Evolutionary conservation across 2,329 filamentous ascomycete species (phyloP).

Genomic region (Polytolypa hystricis): DNA sequence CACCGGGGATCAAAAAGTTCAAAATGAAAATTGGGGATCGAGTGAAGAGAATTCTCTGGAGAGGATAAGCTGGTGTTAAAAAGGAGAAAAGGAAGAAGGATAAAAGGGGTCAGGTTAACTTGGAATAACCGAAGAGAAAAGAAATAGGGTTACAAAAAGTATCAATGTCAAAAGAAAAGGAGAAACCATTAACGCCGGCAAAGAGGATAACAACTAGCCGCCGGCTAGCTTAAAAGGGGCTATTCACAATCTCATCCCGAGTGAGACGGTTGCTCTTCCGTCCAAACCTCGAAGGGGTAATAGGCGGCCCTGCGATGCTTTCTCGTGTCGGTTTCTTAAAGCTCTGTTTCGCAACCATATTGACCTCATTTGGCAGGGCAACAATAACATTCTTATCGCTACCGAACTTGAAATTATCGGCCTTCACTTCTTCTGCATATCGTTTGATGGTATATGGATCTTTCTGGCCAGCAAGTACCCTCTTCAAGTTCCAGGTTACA

Average conservation of each 20-base stretch:
- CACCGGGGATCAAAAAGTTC: slow-evolving; percentile 4
- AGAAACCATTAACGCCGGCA: too few relatives aligned
- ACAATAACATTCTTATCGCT: slow-evolving; percentile 98
- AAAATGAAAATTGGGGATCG: slow-evolving; percentile 8
- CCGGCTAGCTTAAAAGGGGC: slow-evolving; percentile 41
- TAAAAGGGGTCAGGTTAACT: neutral
- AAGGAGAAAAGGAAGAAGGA: slow-evolving; percentile 1
- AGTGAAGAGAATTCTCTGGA: neutral
- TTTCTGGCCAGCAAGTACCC: slow-evolving; percentile 68
- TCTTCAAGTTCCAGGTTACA: slow-evolving; percentile 90
- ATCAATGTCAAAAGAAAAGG: too few relatives aligned
- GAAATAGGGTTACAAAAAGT: slow-evolving; percentile 2
- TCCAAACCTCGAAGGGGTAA: slow-evolving; percentile 37
- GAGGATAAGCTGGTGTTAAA: slow-evolving; percentile 4
- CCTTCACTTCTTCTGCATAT: slow-evolving; percentile 89
- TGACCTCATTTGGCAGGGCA: slow-evolving; percentile 90
- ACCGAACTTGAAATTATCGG: slow-evolving; percentile 96
- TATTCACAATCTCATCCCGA: slow-evolving; percentile 74
- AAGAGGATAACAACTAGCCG: neutral
- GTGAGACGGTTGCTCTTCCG: slow-evolving; percentile 45
- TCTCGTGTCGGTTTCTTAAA: slow-evolving; percentile 83
- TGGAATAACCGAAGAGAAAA: slow-evolving; percentile 3
- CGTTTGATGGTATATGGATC: slow-evolving; percentile 94
- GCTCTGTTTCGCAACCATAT: slow-evolving; percentile 83
- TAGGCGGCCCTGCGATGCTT: slow-evolving; percentile 61